phyloP scores from a whole-genome alignment of 805 yeast genomes.

The Saturnispora ahearnii region DNA sequence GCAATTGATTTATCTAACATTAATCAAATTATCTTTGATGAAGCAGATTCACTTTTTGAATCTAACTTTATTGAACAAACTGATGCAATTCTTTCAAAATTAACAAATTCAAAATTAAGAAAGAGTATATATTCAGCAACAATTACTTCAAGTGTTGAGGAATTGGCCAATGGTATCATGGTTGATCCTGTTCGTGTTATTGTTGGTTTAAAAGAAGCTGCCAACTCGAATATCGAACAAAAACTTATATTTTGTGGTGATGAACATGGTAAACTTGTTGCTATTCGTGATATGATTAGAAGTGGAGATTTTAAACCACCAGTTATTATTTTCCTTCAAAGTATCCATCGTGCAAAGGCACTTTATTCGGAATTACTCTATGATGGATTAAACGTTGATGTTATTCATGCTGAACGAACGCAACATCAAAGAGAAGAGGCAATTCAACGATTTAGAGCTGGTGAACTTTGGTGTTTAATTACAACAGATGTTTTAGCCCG shows the following conservation, averaged over 20 bases:
- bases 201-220: slow-evolving; percentile 91
- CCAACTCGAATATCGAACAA: slow-evolving; percentile 76
- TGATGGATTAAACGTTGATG: slow-evolving; percentile 89
- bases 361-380: slow-evolving; percentile 86
- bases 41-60: slow-evolving; percentile 90
- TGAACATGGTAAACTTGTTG: slow-evolving; percentile 92
- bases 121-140: slow-evolving; percentile 93
- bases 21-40: slow-evolving; percentile 80
- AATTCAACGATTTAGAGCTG: slow-evolving; percentile 75
- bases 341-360: slow-evolving; percentile 90
- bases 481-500: slow-evolving; percentile 95
- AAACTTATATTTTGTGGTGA: slow-evolving; percentile 77
- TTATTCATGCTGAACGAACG: slow-evolving; percentile 90
- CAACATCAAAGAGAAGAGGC: slow-evolving; percentile 78
- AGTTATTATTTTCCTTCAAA: slow-evolving; percentile 82
- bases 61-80: slow-evolving; percentile 83
- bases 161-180: slow-evolving; percentile 80
- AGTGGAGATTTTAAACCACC: slow-evolving; percentile 88
- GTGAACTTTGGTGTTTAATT: slow-evolving; percentile 92
- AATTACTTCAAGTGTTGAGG: slow-evolving; percentile 87
- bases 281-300: slow-evolving; percentile 79
- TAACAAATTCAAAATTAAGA: slow-evolving; percentile 42
- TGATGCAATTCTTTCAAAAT: slow-evolving; percentile 64
- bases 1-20: slow-evolving; percentile 54
- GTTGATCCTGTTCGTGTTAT: slow-evolving; percentile 75